Evolutionary conservation across 192 early-diverging fungal genomes (phyloP).

Genomic region (Paraglomus brasilianum): DNA sequence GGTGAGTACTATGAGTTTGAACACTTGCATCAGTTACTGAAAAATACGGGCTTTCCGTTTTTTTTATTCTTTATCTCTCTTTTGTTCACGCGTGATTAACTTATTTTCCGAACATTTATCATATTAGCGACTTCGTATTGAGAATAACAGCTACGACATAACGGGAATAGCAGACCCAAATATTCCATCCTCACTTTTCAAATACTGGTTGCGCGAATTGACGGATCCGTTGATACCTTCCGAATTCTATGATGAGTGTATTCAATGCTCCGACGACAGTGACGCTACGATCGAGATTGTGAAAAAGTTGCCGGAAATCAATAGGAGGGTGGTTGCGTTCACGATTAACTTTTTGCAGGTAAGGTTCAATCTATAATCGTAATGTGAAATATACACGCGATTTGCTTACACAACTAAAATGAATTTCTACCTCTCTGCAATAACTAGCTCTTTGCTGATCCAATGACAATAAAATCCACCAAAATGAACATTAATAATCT

Average conservation of each 20-base stretch:
- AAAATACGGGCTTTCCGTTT: not conserved
- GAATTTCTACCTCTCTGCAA: not conserved
- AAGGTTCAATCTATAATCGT: not conserved
- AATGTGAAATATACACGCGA: not conserved
- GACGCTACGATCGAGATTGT: conserved; percentile 54
- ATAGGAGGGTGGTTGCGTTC: conserved; percentile 71
- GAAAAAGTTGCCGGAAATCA: conserved; percentile 53
- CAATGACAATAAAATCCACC: conserved; percentile 70
- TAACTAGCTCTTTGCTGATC: conserved; percentile 66
- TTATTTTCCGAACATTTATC: not conserved
- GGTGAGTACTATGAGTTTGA: conserved; percentile 38
- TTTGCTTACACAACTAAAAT: not conserved
- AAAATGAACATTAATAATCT: conserved; percentile 89
- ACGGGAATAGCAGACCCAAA: conserved; percentile 81
- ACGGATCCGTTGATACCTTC: conserved; percentile 86
- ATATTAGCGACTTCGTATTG: conserved; percentile 72
- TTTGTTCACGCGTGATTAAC: not conserved
- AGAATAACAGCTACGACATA: conserved; percentile 76
- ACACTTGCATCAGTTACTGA: conserved; percentile 2
- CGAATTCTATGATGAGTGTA: conserved; percentile 75
- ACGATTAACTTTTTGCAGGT: conserved; percentile 81
- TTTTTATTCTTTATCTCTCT: not conserved
- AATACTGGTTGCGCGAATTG: conserved; percentile 93
- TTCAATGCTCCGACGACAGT: conserved; percentile 57
- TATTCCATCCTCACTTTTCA: conserved; percentile 87